phyloP scores from a whole-genome alignment of 331 rosid genomes.

The Cucumis variabilis region DNA sequence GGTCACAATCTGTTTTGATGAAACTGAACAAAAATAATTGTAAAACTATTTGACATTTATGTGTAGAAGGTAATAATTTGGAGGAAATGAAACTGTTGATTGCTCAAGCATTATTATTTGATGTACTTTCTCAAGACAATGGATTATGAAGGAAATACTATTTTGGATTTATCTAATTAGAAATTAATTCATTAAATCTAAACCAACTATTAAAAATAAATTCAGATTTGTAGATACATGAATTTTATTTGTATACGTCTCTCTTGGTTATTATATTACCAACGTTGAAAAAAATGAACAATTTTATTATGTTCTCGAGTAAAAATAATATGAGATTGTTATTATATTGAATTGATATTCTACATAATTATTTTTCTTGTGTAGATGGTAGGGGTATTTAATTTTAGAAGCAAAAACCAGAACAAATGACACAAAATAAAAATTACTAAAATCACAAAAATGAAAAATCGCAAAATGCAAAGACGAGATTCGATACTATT shows the following conservation, averaged over 20 bases:
- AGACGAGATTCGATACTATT: neutral
- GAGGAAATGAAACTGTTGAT: neutral
- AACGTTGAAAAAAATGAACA: too few species aligned
- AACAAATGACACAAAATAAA: neutral
- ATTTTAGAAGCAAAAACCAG: neutral
- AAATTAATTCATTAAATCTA: too few species aligned
- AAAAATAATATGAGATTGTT: too few species aligned
- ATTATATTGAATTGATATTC: too few species aligned
- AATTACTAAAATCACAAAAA: neutral
- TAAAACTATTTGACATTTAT: slow-evolving; percentile 3
- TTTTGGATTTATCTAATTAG: neutral
- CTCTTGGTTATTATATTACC: too few species aligned
- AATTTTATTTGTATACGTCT: too few species aligned
- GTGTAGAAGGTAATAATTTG: neutral
- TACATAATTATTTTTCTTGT: neutral
- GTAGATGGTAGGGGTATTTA: neutral
- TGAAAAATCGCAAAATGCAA: neutral
- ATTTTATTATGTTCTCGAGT: too few species aligned
- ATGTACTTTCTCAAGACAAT: neutral
- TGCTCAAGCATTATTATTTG: neutral
- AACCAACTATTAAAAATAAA: too few species aligned
- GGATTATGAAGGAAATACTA: neutral
- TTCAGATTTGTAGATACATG: too few species aligned
- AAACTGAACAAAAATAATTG: neutral
- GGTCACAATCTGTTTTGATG: neutral